phyloP scores from a whole-genome alignment of 345 rosid genomes.

The Salix koriyanagi region DNA sequence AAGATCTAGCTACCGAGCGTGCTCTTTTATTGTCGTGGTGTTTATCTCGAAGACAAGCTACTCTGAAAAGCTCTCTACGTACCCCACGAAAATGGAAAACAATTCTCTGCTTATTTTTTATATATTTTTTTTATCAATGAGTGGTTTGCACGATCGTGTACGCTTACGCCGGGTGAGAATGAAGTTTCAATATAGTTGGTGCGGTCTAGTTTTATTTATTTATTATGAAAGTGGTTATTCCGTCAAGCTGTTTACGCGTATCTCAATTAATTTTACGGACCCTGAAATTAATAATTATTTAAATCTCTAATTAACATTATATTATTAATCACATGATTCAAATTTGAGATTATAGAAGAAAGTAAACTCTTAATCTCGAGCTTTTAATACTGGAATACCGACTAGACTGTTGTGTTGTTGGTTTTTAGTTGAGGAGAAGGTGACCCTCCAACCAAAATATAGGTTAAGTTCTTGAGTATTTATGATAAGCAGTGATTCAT shows the following conservation, averaged over 20 bases:
- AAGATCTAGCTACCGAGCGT: not conserved
- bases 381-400: no score
- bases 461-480: not conserved
- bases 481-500: not conserved
- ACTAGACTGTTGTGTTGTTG: no score
- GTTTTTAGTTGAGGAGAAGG: slow-evolving; percentile 9
- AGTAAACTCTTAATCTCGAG: no score
- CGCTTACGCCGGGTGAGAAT: not conserved
- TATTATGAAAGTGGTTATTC: no score
- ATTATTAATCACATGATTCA: no score
- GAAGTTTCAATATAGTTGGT: slow-evolving; percentile 4
- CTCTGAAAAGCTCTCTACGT: not conserved
- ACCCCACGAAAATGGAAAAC: slow-evolving; percentile 3
- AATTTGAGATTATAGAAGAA: no score
- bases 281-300: no score
- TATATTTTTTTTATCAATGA: not conserved
- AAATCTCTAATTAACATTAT: no score
- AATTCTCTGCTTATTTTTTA: not conserved
- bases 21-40: not conserved
- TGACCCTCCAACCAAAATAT: slow-evolving; percentile 26
- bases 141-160: not conserved
- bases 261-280: accelerated
- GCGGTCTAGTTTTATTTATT: not conserved
- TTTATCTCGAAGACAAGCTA: not conserved
- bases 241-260: accelerated